Evolutionary conservation across 139 green algal genomes (phyloP), one percentile per base, ranked within the genome.

Genomic region (Tetraselmis chui): DNA sequence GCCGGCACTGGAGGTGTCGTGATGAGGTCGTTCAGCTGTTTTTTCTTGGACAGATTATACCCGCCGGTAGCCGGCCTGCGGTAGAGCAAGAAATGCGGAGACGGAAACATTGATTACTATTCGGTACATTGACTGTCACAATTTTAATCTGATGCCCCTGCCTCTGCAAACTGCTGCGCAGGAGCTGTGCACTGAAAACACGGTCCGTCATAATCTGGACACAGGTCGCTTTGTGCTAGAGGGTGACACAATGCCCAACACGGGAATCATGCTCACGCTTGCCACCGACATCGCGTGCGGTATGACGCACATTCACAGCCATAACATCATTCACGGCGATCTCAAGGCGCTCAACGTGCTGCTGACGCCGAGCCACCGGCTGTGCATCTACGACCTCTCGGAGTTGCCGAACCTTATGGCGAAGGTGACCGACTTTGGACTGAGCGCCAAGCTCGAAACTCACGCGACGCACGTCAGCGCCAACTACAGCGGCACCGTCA

Each of bases 311-410:
- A 86, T 95, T 28, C 92, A 94, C 85, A 84, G 76, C 22, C 83
- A 88, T 82, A 82, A 86, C 74, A 92, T 94, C 86, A 86, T 89
- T 25, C 89, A 92, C 84, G 59, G 91, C 2, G 92, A 94, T 83
- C 88, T 95, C 28, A 95, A 95, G 89, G 83, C 88, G 77, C 87
- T 89, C 78, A 95, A 95, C 83, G 85, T 95, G 25, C 83, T 95
- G 75, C 86, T 95, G 31, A 81, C 80, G 24, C 80, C 78, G 0
- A 29, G 5, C 22, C 75, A 78, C 45, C 45, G 45, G 11, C 11
- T 25, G 45, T 67, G 45, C 45, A 67, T 85, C 79, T 30, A 81
- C n/a, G 79, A 86, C 87, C 74, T 86, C 91, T 76, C 67, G 31
- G 11, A 76, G 90, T 1, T 84, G 88, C n/a, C 92, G 90, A 77